Evolutionary conservation across 331 rosid genomes (phyloP), one percentile per base, ranked within the genome.

Genomic region (Ulmus americana): DNA sequence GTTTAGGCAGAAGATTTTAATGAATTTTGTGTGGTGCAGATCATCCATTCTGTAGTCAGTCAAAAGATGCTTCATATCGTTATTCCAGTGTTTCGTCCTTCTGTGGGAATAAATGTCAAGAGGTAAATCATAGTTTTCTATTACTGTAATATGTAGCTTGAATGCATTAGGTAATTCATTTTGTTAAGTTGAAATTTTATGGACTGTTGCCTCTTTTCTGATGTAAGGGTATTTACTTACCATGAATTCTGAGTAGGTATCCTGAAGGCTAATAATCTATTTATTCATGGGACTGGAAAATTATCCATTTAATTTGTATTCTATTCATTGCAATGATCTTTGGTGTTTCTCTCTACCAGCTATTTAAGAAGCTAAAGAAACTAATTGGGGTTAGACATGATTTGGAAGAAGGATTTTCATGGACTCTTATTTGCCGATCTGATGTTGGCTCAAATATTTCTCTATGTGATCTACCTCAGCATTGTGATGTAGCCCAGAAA

Each of bases 321-420:
- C 43, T 8, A 8, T 47, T 48, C 55, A 44, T 53, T 47, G 46
- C 68, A 22, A 59, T 61, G 44, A 66, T 57, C 28, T 45, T 57
- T 44, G 66, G 51, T 79, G 66, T 68, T 54, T 67, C 70, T 76
- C 64, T 68, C 68, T 74, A 64, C 38, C 84, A 94, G 99, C 74
- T 90, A 71, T 83, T 77, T 58, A 72, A 69, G 79, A 71, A 79
- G 66, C 88, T 94, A 51, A 75, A 79, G 76, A 76, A 52, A 83
- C 91, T 87, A 83, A 72, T 87, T 73, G 97, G 97, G 65, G 90
- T 90, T 66, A 87, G 76, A 69, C 90, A 84, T 61, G 86, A 87
- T 56, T 59, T 87, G 48, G 97, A 59, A 84, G 95, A 82, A 73
- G 97, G 97, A 58, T 94, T 82, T 82, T 82, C 95, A 16, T 83